Base-by-base conservation (phyloP, 192 early-diverging fungal species). In the Coemansia sp. region DNA sequence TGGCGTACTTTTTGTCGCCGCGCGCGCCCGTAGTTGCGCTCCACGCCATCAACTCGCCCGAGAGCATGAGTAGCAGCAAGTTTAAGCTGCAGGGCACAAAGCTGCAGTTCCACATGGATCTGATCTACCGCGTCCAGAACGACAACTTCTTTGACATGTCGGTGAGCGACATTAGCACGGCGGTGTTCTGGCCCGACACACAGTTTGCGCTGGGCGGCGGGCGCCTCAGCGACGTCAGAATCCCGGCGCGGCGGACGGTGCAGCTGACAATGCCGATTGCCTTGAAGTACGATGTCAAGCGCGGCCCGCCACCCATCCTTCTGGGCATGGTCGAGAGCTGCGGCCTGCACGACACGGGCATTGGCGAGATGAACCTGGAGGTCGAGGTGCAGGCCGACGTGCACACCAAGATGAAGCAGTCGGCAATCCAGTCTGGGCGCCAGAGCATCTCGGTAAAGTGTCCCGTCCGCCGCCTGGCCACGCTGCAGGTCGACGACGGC, bases 311-410 rank as follows among this genome's bases (percentile, higher is more conserved):
- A 19, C 59, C 70, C 6, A 62, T 74, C 35, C 64, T 74, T 1
- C 64, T 74, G 26, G 70, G 70, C 45, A 49, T 74, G 70, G 64
- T 74, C 2, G 70, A 74, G 51, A 74, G 70, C 64, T 74, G 70
- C 27, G 70, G 70, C 9, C 48, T 74, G 26, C 70, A 74, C 22
- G 70, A 74, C 48, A 27, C 70, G 5, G 70, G 70, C 9, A 41
- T 67, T 46, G 70, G 70, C 44, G 64, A 74, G 42, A 74, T 74
- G 45, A 74, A 58, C 32, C 64, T 74, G 6, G 70, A 74, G 26
- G 70, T 54, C 2, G 70, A 74, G 35, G 55, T 74, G 5, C 70
- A 74, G 36, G 53, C 70, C 19, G 70, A 74, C 48, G 62, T 65
- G 57, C 70, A 55, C 49, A 74, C 70, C 5, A 74, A 59, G 40